Evolutionary conservation across 306 rosid genomes (phyloP), one percentile per base, ranked within the genome.

Genomic region (Ormosia semicastrata): DNA sequence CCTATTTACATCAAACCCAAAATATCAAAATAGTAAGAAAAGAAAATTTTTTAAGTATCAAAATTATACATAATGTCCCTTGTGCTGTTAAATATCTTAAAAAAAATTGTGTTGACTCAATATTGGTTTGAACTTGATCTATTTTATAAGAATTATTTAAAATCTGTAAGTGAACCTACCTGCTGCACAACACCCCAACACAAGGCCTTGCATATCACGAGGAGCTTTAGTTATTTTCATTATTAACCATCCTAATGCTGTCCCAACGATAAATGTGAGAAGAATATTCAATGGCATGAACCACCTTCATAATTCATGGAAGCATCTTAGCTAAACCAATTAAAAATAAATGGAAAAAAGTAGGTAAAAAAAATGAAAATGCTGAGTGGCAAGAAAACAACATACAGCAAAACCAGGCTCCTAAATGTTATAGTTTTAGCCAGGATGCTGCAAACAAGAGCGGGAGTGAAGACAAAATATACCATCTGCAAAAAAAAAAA

Each of bases 241-340:
- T 7, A 75, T 30, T 43, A 75, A 33, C 87, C 84, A 84, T 59
- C 84, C 84, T 30, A 84, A 62, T 6, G 74, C 64, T 32, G 87
- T 30, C 30, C 87, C 85, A 34, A 62, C 2, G 41, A 69, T 18
- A 18, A 80, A 80, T 7, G 85, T 59, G 66, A 83, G 37, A 60
- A 84, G 82, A 77, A 80, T 9, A 37, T 84, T 84, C 60, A 84
- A 30, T n/a, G 81, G 82, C 87, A 84, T 80, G 75, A 84, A 84
- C 85, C 87, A 80, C 82, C 82, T 84, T 39, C 37, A 52, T 11
- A 43, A 75, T 79, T 58, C 33, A 80, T 63, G 36, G 57, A 74
- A 67, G 54, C 40, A 18, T 52, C 67, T 33, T 47, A 32, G 65
- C 3, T 34, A 44, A 46, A 71, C 5, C 13, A 80, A 33, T 15